These are phyloP conservation scores for Mycena latifolia DNA, from an alignment of 768 basidiomycete genomes.

Conservation along the genomic window DNA sequence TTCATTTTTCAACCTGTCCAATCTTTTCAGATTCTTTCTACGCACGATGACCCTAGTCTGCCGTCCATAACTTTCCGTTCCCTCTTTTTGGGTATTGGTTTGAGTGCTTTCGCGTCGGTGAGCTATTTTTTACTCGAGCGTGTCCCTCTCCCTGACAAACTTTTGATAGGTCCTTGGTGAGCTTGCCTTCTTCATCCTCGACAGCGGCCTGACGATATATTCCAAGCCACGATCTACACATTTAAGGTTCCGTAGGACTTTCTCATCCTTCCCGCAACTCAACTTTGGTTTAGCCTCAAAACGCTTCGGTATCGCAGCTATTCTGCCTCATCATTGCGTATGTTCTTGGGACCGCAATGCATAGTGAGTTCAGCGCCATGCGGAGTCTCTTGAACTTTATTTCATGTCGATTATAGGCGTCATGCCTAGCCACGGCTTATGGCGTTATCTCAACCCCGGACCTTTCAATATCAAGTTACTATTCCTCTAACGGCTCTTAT, in stretches of 20 bases:
- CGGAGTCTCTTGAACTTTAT: background rate
- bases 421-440: slow-evolving; percentile 57
- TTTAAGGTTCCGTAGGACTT: slow-evolving; percentile 17
- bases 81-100: slow-evolving; percentile 60
- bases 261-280: no score
- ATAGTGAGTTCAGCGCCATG: slow-evolving; percentile 42
- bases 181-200: background rate
- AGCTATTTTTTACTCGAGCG: slow-evolving; percentile 2
- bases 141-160: background rate
- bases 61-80: slow-evolving; percentile 63
- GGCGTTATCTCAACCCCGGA: slow-evolving; percentile 65
- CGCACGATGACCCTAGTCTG: slow-evolving; percentile 59
- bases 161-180: slow-evolving; percentile 44
- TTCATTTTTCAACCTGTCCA: background rate
- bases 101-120: slow-evolving; percentile 62
- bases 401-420: slow-evolving; percentile 37
- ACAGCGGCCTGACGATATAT: background rate
- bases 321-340: slow-evolving; percentile 70
- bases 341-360: slow-evolving; percentile 63
- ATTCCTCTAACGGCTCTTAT: background rate
- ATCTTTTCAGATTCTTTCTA: slow-evolving; percentile 37
- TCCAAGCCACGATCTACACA: slow-evolving; percentile 48
- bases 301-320: slow-evolving; percentile 65
- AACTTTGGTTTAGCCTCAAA: slow-evolving; percentile 47
- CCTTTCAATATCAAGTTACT: slow-evolving; percentile 68